These are phyloP conservation scores for Phalaenopsis aphrodite DNA, from an alignment of 106 monocot genomes.

Conservation along the genomic window DNA sequence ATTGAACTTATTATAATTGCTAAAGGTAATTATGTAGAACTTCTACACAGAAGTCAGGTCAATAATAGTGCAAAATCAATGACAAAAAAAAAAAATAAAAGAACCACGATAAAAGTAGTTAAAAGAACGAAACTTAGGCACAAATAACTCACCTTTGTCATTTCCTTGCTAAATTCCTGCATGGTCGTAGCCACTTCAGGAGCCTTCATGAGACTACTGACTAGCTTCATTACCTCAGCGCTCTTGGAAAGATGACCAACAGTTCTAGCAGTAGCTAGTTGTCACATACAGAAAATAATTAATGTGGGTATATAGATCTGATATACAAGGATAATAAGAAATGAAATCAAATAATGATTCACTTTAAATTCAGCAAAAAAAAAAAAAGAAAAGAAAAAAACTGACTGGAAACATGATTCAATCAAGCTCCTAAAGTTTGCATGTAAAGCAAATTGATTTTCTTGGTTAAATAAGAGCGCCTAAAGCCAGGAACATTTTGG, in stretches of 20 bases:
- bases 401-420: background rate
- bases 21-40: background rate
- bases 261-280: conserved; percentile 84
- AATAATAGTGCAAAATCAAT: background rate
- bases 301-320: background rate
- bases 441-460: background rate
- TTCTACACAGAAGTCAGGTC: background rate
- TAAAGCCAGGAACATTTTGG: background rate
- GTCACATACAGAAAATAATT: background rate
- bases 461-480: background rate
- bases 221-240: conserved; percentile 96
- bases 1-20: background rate
- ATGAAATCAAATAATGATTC: background rate
- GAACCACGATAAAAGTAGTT: background rate
- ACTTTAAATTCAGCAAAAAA: too few relatives aligned
- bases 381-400: background rate
- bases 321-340: conserved; percentile 1
- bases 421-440: background rate
- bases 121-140: background rate
- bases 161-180: conserved; percentile 95
- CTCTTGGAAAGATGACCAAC: conserved; percentile 96
- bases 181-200: conserved; percentile 89
- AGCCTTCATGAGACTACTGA: conserved; percentile 91
- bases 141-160: conserved; percentile 75
- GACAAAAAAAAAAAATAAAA: background rate